Evolutionary conservation across 192 early-diverging fungal genomes (phyloP).

Genomic region (Backusella tarrabulga): DNA sequence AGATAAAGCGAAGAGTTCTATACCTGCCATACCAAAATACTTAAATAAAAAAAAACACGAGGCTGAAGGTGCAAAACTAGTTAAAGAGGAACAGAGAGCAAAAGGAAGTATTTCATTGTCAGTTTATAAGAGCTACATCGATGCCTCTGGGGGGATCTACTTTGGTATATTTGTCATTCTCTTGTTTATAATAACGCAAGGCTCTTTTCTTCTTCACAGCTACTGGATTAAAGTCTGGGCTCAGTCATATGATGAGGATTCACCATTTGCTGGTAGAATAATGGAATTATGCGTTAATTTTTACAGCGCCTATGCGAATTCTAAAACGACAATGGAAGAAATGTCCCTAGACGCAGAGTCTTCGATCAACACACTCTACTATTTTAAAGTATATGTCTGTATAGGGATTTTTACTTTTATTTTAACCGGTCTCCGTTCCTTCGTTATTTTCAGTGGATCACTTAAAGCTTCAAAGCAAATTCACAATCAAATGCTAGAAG

Average conservation of each 20-base stretch:
- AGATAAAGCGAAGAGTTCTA: background rate
- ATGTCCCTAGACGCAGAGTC: background rate
- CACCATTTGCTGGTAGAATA: background rate
- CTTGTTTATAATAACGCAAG: background rate
- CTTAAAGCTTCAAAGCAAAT: slow-evolving; percentile 55
- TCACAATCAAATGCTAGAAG: slow-evolving; percentile 52
- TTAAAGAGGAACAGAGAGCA: background rate
- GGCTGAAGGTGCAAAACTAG: background rate
- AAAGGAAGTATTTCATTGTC: background rate
- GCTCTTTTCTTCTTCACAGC: background rate
- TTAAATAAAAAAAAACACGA: background rate
- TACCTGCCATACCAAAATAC: background rate
- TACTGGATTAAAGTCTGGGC: background rate
- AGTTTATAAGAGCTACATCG: background rate
- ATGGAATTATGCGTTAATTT: too few relatives aligned
- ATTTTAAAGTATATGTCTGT: background rate
- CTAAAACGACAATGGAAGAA: too few relatives aligned
- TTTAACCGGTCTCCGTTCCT: background rate
- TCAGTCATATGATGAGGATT: background rate
- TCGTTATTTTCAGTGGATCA: slow-evolving; percentile 37
- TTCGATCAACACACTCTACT: background rate
- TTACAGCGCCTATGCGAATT: too few relatives aligned
- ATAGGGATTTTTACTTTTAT: background rate
- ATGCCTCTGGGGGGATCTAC: background rate
- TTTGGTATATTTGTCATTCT: background rate